Evolutionary conservation across 2,329 filamentous ascomycete species (phyloP).

Genomic region (Botrytis fabae): DNA sequence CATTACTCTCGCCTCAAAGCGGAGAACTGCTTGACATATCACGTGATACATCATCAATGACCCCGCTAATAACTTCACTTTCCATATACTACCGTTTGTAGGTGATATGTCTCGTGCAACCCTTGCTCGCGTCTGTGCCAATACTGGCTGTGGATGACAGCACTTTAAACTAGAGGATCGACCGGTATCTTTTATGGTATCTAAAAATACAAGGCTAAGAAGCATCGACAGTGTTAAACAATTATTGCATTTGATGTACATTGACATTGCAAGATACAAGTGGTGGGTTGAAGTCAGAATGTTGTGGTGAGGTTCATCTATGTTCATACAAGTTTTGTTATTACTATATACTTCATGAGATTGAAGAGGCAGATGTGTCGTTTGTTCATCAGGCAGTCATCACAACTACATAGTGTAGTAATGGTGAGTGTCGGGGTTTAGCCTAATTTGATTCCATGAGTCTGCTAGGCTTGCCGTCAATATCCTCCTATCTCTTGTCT

Average conservation of each 20-base stretch:
- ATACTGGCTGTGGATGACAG: neutral
- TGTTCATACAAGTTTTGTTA: neutral
- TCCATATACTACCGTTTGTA: neutral
- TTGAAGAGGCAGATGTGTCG: no score
- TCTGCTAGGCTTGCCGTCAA: neutral
- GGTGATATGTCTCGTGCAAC: neutral
- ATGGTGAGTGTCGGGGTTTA: neutral
- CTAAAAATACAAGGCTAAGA: neutral
- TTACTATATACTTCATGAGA: no score
- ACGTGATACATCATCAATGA: neutral
- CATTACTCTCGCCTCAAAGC: neutral
- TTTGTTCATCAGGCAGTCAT: neutral
- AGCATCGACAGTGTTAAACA: neutral
- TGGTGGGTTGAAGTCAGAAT: neutral
- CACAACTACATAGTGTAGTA: no score
- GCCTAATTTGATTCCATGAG: no score
- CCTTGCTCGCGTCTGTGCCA: neutral
- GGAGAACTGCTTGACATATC: neutral
- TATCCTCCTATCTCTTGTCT: neutral
- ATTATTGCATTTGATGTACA: neutral
- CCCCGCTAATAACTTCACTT: neutral
- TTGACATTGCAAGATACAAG: neutral
- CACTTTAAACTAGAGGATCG: neutral
- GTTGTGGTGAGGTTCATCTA: neutral
- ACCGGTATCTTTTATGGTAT: neutral